A percentile compares a stretch with the other conserved stretches of the same genome.
Conservation (phyloP, 306 rosid species). For the Cicer judaicum region DNA sequence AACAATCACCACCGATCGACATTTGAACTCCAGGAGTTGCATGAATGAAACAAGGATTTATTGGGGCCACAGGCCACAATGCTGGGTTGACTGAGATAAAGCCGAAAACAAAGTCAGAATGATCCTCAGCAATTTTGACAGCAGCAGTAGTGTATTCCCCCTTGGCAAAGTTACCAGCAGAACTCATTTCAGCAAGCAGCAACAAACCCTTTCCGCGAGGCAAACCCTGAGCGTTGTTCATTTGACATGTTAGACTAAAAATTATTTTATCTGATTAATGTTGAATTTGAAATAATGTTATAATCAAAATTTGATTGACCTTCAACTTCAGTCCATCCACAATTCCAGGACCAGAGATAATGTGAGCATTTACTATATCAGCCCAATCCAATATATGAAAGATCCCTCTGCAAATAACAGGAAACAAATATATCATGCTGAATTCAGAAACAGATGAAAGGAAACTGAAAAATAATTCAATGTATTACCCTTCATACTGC, state of each 20-base stretch:
- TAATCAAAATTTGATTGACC: slow-evolving; percentile 50
- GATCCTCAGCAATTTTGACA: slow-evolving; percentile 83
- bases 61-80: slow-evolving; percentile 79
- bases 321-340: slow-evolving; percentile 84
- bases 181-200: slow-evolving; percentile 97
- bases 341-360: slow-evolving; percentile 94
- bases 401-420: slow-evolving; percentile 68
- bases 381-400: slow-evolving; percentile 96
- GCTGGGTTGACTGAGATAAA: slow-evolving; percentile 93
- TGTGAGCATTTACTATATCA: slow-evolving; percentile 92
- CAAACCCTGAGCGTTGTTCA: slow-evolving; percentile 65
- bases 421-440: slow-evolving; percentile 32
- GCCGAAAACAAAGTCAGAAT: slow-evolving; percentile 91
- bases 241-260: slow-evolving; percentile 30
- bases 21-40: slow-evolving; percentile 89
- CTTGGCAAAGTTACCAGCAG: slow-evolving; percentile 87
- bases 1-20: slow-evolving; percentile 79
- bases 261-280: neutral
- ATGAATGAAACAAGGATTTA: slow-evolving; percentile 78
- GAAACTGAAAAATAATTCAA: slow-evolving; percentile 23
- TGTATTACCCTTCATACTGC: slow-evolving; percentile 89
- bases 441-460: slow-evolving; percentile 21
- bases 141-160: slow-evolving; percentile 88
- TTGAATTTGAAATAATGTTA: neutral
- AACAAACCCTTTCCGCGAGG: slow-evolving; percentile 77